These are phyloP conservation scores for Debaryomycetaceae sp. DNA, from an alignment of 1,139 yeast species.

Conservation along the genomic window DNA sequence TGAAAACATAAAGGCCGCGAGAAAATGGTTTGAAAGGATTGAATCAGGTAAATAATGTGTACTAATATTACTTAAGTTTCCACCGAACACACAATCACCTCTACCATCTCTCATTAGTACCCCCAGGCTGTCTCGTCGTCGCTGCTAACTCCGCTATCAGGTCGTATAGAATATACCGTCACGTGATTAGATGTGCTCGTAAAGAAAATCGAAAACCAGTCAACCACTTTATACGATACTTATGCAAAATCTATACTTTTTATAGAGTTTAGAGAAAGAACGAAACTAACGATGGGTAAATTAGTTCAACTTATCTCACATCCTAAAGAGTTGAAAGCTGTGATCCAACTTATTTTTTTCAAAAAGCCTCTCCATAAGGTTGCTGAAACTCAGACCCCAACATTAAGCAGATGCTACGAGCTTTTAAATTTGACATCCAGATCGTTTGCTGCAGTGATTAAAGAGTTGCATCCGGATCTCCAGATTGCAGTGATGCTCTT, in stretches of 20 bases:
- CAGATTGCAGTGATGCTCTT: constrained; percentile 79
- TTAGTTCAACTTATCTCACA: constrained; percentile 59
- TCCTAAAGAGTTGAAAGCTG: constrained; percentile 72
- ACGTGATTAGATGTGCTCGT: too few species aligned
- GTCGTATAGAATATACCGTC: too few species aligned
- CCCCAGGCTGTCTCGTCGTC: too few species aligned
- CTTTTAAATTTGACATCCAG: constrained; percentile 73
- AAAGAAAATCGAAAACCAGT: background rate
- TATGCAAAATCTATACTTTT: background rate
- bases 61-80: too few species aligned
- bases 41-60: constrained; percentile 23
- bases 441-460: constrained; percentile 88
- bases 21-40: constrained; percentile 63
- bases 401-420: constrained; percentile 64
- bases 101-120: too few species aligned
- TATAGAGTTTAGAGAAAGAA: background rate
- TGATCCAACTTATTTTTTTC: constrained; percentile 54
- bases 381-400: constrained; percentile 34
- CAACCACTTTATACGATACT: background rate
- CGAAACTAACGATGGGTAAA: constrained; percentile 53
- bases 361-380: constrained; percentile 54
- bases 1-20: constrained; percentile 66
- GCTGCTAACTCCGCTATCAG: background rate
- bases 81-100: too few species aligned
- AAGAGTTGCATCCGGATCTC: constrained; percentile 87